Conservation (phyloP, 2,329 filamentous ascomycete genomes). For the Colletotrichum sp. region DNA sequence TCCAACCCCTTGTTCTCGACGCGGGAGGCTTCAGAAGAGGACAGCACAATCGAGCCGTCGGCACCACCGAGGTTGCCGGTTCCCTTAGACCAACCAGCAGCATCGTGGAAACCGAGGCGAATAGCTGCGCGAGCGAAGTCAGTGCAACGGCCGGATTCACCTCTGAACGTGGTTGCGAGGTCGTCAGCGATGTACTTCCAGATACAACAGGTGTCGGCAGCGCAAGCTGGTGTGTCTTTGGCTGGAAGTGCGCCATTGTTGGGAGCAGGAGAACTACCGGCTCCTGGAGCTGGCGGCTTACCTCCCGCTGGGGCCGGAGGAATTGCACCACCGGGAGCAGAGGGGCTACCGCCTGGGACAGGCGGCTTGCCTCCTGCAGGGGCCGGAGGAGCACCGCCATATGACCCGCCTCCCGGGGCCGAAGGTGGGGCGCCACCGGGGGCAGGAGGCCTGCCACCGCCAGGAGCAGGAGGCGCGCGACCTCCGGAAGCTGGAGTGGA, state of each 20-base stretch:
- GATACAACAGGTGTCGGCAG: slow-evolving; percentile 45
- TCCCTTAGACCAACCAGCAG: slow-evolving; percentile 45
- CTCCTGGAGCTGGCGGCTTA: neutral
- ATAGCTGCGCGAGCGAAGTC: slow-evolving; percentile 47
- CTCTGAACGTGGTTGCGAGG: slow-evolving; percentile 38
- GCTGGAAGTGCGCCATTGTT: slow-evolving; percentile 13
- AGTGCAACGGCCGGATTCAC: slow-evolving; percentile 43
- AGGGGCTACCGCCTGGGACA: neutral
- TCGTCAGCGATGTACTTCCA: slow-evolving; percentile 47
- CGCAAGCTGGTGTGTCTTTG: slow-evolving; percentile 32
- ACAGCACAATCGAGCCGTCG: slow-evolving; percentile 49
- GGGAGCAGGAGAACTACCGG: neutral
- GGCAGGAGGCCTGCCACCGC: neutral
- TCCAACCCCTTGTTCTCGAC: slow-evolving; percentile 52
- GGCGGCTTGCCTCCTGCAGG: neutral
- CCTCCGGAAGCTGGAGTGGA: neutral
- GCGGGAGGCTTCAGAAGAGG: slow-evolving; percentile 37
- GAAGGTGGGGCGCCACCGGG: neutral
- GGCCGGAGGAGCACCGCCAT: neutral
- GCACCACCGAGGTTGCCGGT: slow-evolving; percentile 43
- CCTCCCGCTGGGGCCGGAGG: neutral
- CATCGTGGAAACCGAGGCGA: slow-evolving; percentile 53
- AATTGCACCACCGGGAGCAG: neutral
- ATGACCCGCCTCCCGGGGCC: neutral
- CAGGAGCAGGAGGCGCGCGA: neutral